Evolutionary conservation across 305 asterid species (phyloP).

Genomic region (Ilex paraguariensis): DNA sequence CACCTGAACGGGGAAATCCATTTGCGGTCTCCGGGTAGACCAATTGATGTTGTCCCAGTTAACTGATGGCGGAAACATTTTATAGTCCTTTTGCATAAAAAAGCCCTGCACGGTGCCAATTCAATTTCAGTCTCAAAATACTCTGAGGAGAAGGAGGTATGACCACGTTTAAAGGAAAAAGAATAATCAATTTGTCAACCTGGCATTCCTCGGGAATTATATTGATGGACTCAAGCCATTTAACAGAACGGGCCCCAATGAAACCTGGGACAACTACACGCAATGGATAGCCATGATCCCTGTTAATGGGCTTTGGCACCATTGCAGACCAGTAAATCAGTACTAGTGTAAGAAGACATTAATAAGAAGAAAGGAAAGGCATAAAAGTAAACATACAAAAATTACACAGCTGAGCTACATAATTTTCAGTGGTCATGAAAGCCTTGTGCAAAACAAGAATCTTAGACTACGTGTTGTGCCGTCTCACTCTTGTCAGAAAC

Average conservation of each 20-base stretch:
- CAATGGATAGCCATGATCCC: conserved; percentile 97
- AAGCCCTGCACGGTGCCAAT: conserved; percentile 62
- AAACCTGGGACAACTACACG: conserved; percentile 98
- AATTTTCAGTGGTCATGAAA: no score
- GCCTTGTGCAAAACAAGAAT: no score
- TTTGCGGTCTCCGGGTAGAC: conserved; percentile 86
- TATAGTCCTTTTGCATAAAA: conserved; percentile 90
- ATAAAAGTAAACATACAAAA: no score
- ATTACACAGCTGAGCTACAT: no score
- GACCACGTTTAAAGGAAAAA: conserved; percentile 9
- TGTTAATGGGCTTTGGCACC: conserved; percentile 54
- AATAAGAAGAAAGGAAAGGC: no score
- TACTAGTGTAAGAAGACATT: no score
- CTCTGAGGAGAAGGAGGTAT: conserved; percentile 11
- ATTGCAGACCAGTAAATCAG: neutral
- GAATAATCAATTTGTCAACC: conserved; percentile 27
- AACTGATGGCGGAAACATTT: conserved; percentile 96
- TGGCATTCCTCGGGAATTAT: conserved; percentile 77
- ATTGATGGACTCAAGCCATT: conserved; percentile 88
- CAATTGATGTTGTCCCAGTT: conserved; percentile 92
- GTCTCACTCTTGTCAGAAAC: no score
- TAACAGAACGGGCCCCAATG: conserved; percentile 95
- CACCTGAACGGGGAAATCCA: conserved; percentile 97
- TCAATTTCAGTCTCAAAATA: conserved; percentile 1
- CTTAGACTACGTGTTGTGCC: no score